Percentiles rank a stretch among this genome's conserved stretches.
phyloP scores from a whole-genome alignment of 768 basidiomycete species.

The Exidia glandulosa region DNA sequence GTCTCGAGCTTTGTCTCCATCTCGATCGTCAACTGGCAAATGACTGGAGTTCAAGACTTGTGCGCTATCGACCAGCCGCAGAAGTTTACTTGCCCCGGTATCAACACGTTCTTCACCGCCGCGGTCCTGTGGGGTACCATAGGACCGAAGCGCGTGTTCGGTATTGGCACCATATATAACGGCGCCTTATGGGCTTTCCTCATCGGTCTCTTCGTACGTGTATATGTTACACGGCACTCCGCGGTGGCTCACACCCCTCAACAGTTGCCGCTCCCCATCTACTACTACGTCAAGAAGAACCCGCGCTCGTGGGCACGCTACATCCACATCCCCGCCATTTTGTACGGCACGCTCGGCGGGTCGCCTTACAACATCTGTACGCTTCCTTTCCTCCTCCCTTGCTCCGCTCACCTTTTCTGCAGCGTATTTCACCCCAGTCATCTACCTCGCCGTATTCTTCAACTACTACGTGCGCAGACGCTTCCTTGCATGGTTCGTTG shows the following conservation, averaged over 20 bases:
- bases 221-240: no score
- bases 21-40: slow-evolving; percentile 10
- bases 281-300: background rate
- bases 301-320: background rate
- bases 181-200: slow-evolving; percentile 20
- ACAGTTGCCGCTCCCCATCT: background rate
- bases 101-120: slow-evolving; percentile 24
- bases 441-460: slow-evolving; percentile 4
- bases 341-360: slow-evolving; percentile 1
- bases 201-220: slow-evolving; percentile 19
- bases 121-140: slow-evolving; percentile 23
- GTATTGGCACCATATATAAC: slow-evolving; percentile 7
- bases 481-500: slow-evolving; percentile 6
- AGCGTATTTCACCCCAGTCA: background rate
- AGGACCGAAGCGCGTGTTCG: slow-evolving; percentile 12
- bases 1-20: slow-evolving; percentile 13
- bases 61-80: slow-evolving; percentile 15
- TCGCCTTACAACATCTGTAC: background rate
- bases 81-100: slow-evolving; percentile 18
- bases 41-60: slow-evolving; percentile 14
- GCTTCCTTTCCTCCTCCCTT: no score
- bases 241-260: background rate
- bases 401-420: background rate
- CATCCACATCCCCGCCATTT: slow-evolving; percentile 3
- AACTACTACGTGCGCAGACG: slow-evolving; percentile 3